These are phyloP conservation scores for Saccharomyces pastorianus DNA, from an alignment of 1,139 yeast genomes.

Conservation along the genomic window DNA sequence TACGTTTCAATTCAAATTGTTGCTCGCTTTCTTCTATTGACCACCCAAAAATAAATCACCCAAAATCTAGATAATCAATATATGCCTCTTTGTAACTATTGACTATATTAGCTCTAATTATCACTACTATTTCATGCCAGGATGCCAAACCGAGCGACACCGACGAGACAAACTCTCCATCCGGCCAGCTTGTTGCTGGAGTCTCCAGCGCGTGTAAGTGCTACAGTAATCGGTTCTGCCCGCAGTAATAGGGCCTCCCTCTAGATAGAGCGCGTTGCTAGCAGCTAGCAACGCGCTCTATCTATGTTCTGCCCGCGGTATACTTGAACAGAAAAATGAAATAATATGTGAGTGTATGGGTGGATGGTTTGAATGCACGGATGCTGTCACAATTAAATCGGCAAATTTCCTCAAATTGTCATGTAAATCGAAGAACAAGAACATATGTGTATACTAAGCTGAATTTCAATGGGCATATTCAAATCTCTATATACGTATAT, in stretches of 20 bases:
- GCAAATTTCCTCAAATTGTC: not conserved
- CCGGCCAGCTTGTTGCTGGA: not conserved
- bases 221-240: not conserved
- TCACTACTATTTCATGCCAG: slow-evolving; percentile 1
- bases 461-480: not conserved
- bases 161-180: not conserved
- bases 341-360: too few species aligned
- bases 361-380: not conserved
- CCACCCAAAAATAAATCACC: not conserved
- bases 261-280: not conserved
- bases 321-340: not conserved
- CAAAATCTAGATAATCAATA: not conserved
- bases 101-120: not conserved
- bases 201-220: not conserved
- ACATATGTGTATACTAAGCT: not conserved
- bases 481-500: not conserved
- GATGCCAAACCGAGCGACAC: not conserved
- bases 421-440: not conserved
- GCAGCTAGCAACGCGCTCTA: not conserved
- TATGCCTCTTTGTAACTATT: not conserved
- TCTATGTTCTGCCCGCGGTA: not conserved
- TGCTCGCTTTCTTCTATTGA: slow-evolving; percentile 5
- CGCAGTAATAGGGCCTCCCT: not conserved
- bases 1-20: not conserved
- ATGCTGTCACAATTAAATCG: not conserved